These are phyloP conservation scores for Pilasporangium apinafurcum DNA, from an alignment of 352 stramenopile species.

Conservation along the genomic window DNA sequence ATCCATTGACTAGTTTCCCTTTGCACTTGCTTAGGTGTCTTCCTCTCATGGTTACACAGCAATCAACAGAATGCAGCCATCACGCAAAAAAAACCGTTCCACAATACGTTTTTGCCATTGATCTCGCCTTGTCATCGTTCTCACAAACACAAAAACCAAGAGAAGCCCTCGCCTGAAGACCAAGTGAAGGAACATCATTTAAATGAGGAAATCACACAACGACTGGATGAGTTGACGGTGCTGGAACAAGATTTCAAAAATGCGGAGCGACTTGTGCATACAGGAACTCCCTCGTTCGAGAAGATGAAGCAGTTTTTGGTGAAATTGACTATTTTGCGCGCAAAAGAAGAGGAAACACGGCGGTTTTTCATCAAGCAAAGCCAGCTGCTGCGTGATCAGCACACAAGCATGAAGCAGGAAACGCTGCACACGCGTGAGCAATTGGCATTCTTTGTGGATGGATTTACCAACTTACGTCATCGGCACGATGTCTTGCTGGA, in stretches of 20 bases:
- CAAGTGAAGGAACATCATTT: constrained; percentile 50
- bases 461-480: constrained; percentile 58
- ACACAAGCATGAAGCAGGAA: constrained; percentile 51
- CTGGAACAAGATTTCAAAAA: constrained; percentile 60
- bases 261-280: constrained; percentile 48
- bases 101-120: constrained; percentile 58
- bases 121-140: constrained; percentile 14
- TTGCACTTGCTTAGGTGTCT: constrained; percentile 22
- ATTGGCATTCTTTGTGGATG: constrained; percentile 75
- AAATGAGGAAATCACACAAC: constrained; percentile 37
- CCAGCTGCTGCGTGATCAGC: constrained; percentile 30
- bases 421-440: constrained; percentile 56
- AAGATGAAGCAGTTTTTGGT: constrained; percentile 74
- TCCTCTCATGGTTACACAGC: constrained; percentile 56
- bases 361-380: constrained; percentile 49
- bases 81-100: constrained; percentile 33
- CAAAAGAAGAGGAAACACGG: constrained; percentile 53
- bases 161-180: not conserved
- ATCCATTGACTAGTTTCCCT: not conserved
- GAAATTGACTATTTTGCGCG: constrained; percentile 41
- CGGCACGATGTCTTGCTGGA: constrained; percentile 58
- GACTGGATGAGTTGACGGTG: constrained; percentile 28
- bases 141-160: not conserved
- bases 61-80: constrained; percentile 16
- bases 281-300: constrained; percentile 51